Evolutionary conservation across 805 yeast genomes (phyloP).

Genomic region (Wickerhamomyces rabaulensis): DNA sequence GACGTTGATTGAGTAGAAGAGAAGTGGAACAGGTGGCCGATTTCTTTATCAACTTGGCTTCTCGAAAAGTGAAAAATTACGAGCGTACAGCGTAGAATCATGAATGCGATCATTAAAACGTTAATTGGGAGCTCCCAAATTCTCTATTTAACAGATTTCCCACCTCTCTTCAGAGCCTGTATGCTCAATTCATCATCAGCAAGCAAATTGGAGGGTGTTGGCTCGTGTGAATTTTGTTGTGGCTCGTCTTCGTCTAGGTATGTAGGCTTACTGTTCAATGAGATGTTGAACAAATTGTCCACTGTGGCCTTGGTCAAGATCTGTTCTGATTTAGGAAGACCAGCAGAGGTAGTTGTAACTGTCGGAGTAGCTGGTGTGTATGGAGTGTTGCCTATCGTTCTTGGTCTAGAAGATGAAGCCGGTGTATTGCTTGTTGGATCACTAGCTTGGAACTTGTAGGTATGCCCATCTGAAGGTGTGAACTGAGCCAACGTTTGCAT

Average conservation of each 20-base stretch:
- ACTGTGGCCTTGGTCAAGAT: conserved; percentile 17
- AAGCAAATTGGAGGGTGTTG: not conserved
- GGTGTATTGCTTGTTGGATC: conserved; percentile 1
- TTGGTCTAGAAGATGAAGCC: conserved; percentile 14
- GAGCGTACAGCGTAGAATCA: not conserved
- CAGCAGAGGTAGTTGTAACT: conserved; percentile 5
- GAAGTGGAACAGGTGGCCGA: not conserved
- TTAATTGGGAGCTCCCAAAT: not conserved
- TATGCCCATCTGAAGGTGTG: conserved; percentile 58
- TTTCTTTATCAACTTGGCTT: not conserved
- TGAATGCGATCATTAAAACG: conserved; percentile 3
- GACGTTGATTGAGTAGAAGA: not conserved
- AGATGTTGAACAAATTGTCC: conserved; percentile 22
- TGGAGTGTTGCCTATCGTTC: conserved; percentile 23
- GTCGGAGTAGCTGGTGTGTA: conserved; percentile 21
- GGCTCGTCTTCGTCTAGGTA: conserved; percentile 13
- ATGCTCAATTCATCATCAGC: conserved; percentile 11
- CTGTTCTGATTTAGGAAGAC: conserved; percentile 4
- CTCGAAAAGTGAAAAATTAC: conserved; percentile 2
- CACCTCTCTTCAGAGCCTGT: conserved; percentile 13
- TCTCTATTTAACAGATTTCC: conserved; percentile 5
- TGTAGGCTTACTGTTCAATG: conserved; percentile 16
- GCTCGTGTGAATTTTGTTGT: not conserved
- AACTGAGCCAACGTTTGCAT: conserved; percentile 47
- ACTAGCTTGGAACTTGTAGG: conserved; percentile 28